Base-by-base conservation (phyloP, 495 filamentous ascomycete genomes). In the Lasiosphaeria ovina region DNA sequence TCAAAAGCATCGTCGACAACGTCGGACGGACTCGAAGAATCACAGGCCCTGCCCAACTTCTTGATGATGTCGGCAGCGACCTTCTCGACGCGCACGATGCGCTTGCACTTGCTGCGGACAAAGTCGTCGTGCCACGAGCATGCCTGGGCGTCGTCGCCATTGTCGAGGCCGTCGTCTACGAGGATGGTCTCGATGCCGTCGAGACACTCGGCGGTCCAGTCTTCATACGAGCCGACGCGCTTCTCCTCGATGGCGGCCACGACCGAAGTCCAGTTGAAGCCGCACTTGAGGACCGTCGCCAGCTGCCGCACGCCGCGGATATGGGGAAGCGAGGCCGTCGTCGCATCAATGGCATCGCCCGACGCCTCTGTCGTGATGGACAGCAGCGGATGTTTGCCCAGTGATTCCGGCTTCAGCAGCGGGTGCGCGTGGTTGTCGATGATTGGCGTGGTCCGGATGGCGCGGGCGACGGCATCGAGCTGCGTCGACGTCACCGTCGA, bases 391-490 rank as follows among this genome's bases (percentile, higher is more conserved):
- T 91, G 71, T 51, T 76, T 72, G 34, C 53, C 56, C 16, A 75
- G 65, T 33, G 59, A 58, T 17, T 73, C 72, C 3, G 64, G 51
- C 54, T 68, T 77, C 51, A 82, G 74, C 1, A 83, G 73, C 14
- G 79, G 92, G 68, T 97, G 92, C 42, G 89, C 90, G 75, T 97
- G 92, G 68, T 93, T 87, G 69, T 97, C 92, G 68, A 97, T 93
- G 62, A 93, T 81, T 0, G 92, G 91, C 40, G 86, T 89, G 14
- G 66, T 79, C 59, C 83, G 80, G 52, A 94, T 85, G 51, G 73
- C 77, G 9, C 67, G 70, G 14, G 67, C 66, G 35, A 79, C 70
- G 58, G 68, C 51, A 17, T 68, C 68, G 10, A 76, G 42, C 51
- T 74, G 68, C 14, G 66, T 47, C 32, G 66, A 64, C 38, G 67